Evolutionary conservation across 257 asterid species (phyloP), one percentile per base, ranked within the genome.

Genomic region (Nicotiana otophora): DNA sequence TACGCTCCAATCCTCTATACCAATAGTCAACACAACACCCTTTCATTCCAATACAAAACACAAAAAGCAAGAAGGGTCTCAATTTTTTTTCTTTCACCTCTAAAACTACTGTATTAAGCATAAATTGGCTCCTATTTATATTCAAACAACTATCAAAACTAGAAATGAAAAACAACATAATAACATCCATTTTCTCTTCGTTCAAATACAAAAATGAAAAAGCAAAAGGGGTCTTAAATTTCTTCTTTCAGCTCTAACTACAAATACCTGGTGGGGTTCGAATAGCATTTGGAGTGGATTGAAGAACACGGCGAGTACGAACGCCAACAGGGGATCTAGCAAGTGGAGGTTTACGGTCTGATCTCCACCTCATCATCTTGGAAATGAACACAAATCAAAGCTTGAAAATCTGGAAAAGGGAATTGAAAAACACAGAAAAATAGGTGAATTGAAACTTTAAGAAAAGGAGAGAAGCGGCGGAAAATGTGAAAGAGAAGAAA

Each of bases 251-350:
- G 34, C 48, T 81, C 58, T 12, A 55, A n/a, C 10, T 4, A 34
- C 72, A 14, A 85, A 77, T 81, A 93, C 96, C 98, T 65, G 98
- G 94, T 30, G 93, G 92, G 11, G 92, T 87, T 68, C 81, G 91
- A 68, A 46, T 26, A 76, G 80, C 36, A 82, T 78, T 79, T 33
- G 89, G 19, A 12, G 88, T 81, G 34, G 98, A 88, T 77, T 87
- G 97, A 83, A 90, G 94, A 30, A 84, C 84, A 15, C 92, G 92
- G 42, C 95, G 92, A 57, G 95, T 65, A 1, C 98, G 95, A 76
- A 88, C 91, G 30, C 96, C 88, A 33, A 93, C 86, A 36, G 98
- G 99, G 69, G 99, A 94, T 89, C 97, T 89, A 2, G 96, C 91
- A 7, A 94, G 98, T 28, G 99, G 99, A 0, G 99, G 99, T 68